These are phyloP conservation scores for Penicillium angulare DNA, from an alignment of 495 filamentous ascomycete species.

Conservation along the genomic window DNA sequence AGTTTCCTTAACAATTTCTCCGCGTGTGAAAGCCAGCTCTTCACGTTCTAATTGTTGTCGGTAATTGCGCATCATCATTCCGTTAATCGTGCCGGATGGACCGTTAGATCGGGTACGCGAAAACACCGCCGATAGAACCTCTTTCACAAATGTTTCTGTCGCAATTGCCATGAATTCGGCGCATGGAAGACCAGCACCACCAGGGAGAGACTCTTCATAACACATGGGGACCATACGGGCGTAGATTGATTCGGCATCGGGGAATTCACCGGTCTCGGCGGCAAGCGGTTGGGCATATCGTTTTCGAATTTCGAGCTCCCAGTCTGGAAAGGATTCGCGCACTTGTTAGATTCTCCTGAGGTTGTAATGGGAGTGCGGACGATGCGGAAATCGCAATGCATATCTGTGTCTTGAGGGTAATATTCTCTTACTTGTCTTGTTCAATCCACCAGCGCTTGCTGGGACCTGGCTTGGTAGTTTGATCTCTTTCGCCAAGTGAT, in stretches of 20 bases:
- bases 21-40: slow-evolving; percentile 63
- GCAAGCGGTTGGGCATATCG: slow-evolving; percentile 84
- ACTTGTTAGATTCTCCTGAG: slow-evolving; percentile 19
- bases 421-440: slow-evolving; percentile 75
- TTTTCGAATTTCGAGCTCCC: slow-evolving; percentile 90
- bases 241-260: slow-evolving; percentile 73
- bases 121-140: slow-evolving; percentile 76
- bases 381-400: slow-evolving; percentile 5
- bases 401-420: slow-evolving; percentile 1
- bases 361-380: background rate
- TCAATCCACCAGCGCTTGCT: slow-evolving; percentile 78
- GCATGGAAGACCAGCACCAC: slow-evolving; percentile 67
- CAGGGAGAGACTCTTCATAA: slow-evolving; percentile 84
- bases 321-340: slow-evolving; percentile 51
- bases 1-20: slow-evolving; percentile 64
- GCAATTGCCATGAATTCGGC: slow-evolving; percentile 87
- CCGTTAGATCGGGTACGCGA: slow-evolving; percentile 77
- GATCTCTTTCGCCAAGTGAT: slow-evolving; percentile 65
- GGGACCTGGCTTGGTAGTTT: slow-evolving; percentile 69
- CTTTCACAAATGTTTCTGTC: slow-evolving; percentile 89
- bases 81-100: slow-evolving; percentile 63
- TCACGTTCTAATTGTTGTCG: slow-evolving; percentile 68
- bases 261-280: slow-evolving; percentile 90
- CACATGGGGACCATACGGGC: slow-evolving; percentile 90
- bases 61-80: slow-evolving; percentile 78